Conservation (phyloP, 2,329 filamentous ascomycete genomes). For the Beauveria brongniartii region DNA sequence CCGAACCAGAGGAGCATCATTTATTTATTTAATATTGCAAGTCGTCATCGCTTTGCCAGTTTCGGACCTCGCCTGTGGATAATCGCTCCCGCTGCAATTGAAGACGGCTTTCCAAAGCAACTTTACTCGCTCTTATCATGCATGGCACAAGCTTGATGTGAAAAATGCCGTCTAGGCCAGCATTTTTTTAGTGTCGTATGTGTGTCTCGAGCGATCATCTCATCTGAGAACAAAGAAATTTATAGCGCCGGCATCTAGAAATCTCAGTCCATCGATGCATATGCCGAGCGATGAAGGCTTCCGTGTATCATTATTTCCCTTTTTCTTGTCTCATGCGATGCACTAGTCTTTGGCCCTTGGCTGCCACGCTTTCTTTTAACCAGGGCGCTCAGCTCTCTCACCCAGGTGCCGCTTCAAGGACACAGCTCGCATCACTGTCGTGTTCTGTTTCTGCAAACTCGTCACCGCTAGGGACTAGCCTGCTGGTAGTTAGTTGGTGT, state of each 20-base stretch:
- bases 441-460: not conserved
- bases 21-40: not conserved
- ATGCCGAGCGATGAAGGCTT: not conserved
- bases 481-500: not conserved
- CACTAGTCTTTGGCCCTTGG: not conserved
- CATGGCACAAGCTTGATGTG: not conserved
- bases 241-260: constrained; percentile 4
- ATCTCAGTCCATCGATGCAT: constrained; percentile 1
- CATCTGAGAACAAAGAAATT: not conserved
- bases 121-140: not conserved
- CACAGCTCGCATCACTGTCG: not conserved
- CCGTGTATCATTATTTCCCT: not conserved
- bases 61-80: not conserved
- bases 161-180: not conserved
- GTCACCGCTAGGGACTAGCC: too few species aligned
- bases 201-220: not conserved
- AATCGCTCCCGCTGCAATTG: not conserved
- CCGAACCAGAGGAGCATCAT: not conserved
- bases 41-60: not conserved
- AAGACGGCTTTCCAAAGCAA: not conserved
- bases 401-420: not conserved
- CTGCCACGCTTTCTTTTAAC: not conserved
- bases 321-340: not conserved
- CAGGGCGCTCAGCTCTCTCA: not conserved
- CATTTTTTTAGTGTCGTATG: not conserved